Evolutionary conservation across 768 basidiomycete genomes (phyloP).

Genomic region (Auriscalpium vulgare): DNA sequence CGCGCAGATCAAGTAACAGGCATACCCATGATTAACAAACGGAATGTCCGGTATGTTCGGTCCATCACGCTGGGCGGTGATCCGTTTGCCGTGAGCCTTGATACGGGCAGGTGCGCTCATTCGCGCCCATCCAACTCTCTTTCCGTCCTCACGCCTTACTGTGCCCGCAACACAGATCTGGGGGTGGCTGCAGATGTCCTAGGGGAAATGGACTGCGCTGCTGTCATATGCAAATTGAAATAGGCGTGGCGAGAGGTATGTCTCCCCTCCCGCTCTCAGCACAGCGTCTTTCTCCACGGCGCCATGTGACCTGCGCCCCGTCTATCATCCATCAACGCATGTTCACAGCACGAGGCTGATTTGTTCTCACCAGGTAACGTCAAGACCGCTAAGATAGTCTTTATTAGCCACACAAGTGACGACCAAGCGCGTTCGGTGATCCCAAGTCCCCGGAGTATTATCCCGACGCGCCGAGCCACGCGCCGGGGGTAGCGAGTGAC

Average conservation of each 20-base stretch:
- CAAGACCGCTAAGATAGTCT: conserved; percentile 40
- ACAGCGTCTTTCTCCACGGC: not conserved
- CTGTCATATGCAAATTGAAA: conserved; percentile 57
- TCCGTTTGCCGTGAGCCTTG: conserved; percentile 53
- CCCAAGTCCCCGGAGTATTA: conserved; percentile 5
- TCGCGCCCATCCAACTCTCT: not conserved
- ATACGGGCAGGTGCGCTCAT: conserved; percentile 61
- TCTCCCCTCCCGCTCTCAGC: not conserved
- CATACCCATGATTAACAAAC: conserved; percentile 50
- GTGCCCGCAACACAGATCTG: conserved; percentile 52
- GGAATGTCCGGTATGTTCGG: conserved; percentile 65
- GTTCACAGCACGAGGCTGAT: not conserved
- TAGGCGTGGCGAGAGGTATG: conserved; percentile 55
- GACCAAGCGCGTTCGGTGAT: conserved; percentile 66
- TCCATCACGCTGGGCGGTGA: conserved; percentile 63
- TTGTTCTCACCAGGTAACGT: conserved; percentile 37
- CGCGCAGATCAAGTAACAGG: conserved; percentile 8
- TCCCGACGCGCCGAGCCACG: not conserved
- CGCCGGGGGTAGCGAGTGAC: too few relatives aligned
- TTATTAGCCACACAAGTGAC: too few relatives aligned
- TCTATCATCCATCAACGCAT: not conserved
- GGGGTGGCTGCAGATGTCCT: conserved; percentile 56
- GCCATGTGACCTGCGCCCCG: not conserved
- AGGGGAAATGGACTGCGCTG: conserved; percentile 39
- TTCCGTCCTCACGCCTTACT: not conserved